Conservation (phyloP, 768 basidiomycete genomes). For the Lentinula sp. region DNA sequence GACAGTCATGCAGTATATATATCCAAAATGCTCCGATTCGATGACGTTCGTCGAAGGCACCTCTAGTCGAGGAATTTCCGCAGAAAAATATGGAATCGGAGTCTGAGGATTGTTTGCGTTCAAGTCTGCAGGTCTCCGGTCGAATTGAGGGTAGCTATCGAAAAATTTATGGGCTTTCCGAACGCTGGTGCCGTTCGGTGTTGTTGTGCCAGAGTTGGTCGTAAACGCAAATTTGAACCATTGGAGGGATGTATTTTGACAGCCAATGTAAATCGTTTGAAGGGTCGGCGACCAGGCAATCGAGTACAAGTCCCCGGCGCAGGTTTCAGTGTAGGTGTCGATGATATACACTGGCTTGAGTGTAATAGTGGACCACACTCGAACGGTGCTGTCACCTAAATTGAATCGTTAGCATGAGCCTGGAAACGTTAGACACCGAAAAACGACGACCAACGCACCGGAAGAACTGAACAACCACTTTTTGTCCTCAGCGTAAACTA, state of each 20-base stretch:
- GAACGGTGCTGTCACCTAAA: slow-evolving; percentile 80
- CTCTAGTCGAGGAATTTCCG: slow-evolving; percentile 23
- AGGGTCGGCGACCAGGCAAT: slow-evolving; percentile 67
- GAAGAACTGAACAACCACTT: slow-evolving; percentile 90
- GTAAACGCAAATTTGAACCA: slow-evolving; percentile 61
- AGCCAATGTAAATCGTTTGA: slow-evolving; percentile 78
- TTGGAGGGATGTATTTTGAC: slow-evolving; percentile 90
- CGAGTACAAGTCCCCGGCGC: slow-evolving; percentile 85
- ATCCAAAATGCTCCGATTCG: slow-evolving; percentile 91
- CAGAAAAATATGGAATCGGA: slow-evolving; percentile 8
- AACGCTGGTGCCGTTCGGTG: slow-evolving; percentile 21
- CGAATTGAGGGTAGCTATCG: slow-evolving; percentile 77
- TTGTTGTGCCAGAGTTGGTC: slow-evolving; percentile 27
- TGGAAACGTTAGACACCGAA: not conserved
- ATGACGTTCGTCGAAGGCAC: slow-evolving; percentile 70
- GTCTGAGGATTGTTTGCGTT: slow-evolving; percentile 50
- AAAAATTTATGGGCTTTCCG: slow-evolving; percentile 84
- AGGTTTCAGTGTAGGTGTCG: slow-evolving; percentile 71
- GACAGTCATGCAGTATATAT: slow-evolving; percentile 76
- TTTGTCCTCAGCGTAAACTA: slow-evolving; percentile 70
- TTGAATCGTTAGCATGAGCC: not conserved
- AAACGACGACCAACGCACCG: slow-evolving; percentile 36
- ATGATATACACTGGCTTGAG: slow-evolving; percentile 67
- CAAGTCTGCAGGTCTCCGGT: slow-evolving; percentile 62
- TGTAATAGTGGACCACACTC: slow-evolving; percentile 79